Conservation (phyloP, 2,329 filamentous ascomycete species). For the Paecilomyces fulvus region DNA sequence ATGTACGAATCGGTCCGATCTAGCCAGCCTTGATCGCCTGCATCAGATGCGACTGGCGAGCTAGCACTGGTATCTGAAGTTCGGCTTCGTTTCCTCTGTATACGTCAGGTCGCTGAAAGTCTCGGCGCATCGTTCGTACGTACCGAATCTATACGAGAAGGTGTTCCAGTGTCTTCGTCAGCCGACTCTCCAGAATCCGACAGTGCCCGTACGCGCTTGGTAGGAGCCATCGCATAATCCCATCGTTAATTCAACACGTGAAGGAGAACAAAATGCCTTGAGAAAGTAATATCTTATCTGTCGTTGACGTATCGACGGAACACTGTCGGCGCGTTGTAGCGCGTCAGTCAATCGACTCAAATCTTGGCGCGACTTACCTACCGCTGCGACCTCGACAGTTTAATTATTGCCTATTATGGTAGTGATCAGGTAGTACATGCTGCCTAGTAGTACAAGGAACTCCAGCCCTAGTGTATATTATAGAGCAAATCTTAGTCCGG, state of each 20-base stretch:
- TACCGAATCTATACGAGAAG: conserved; percentile 23
- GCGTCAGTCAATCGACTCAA: conserved; percentile 2
- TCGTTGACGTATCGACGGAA: background rate
- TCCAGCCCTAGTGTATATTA: background rate
- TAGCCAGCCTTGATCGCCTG: conserved; percentile 15
- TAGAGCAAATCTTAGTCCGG: background rate
- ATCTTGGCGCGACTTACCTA: background rate
- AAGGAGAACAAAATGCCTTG: background rate
- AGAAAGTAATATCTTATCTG: background rate
- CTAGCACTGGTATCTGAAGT: conserved; percentile 18
- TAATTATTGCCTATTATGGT: background rate
- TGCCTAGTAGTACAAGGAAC: background rate
- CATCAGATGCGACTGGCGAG: conserved; percentile 8
- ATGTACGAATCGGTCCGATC: conserved; percentile 7
- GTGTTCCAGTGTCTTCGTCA: conserved; percentile 20
- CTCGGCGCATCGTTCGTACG: conserved; percentile 6
- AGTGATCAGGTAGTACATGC: background rate
- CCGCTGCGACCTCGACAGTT: background rate
- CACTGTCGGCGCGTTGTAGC: conserved; percentile 7
- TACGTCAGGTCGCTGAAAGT: background rate
- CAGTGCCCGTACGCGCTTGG: conserved; percentile 30
- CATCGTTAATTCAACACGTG: background rate
- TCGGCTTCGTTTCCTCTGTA: conserved; percentile 36
- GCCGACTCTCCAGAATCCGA: conserved; percentile 23
- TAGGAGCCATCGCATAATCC: conserved; percentile 29